Evolutionary conservation across 2,329 filamentous ascomycete genomes (phyloP), one percentile per base, ranked within the genome.

Genomic region (Fusarium gaditjirri): DNA sequence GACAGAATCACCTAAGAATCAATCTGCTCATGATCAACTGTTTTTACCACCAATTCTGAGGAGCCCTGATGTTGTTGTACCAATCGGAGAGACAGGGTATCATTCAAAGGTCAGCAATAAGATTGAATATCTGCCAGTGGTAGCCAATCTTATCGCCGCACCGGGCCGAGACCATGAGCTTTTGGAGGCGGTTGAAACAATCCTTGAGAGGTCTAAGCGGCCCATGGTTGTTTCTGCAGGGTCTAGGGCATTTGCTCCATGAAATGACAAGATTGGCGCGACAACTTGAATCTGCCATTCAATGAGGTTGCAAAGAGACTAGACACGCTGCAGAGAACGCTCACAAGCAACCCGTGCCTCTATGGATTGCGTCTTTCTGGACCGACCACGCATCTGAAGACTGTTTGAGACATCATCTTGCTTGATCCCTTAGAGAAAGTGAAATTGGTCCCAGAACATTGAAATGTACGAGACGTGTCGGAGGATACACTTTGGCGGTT

Each of bases 171-270:
- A 52, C 6, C 8, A 25, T 10, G n/a, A 52, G 23, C 17, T 52
- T 52, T 27, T 52, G 13, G 9, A 33, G 21, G 10, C n/a, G 13
- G 29, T 23, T 8, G 9, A 35, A 35, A 2, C 6, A 6, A 6
- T 36, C 4, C 12, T 36, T 13, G 33, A 25, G 23, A 36, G 17
- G 12, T 36, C 47, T 36, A 6, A 10, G 7, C 11, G 47, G 1
- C 3, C 47, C 2, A 36, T 8, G 1, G 16, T 5, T 0, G 23
- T 38, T 19, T 8, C 4, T 13, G n/a, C 33, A 25, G 47, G 23
- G 3, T 16, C n/a, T 10, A 36, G 23, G 6, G 36, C 36, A 35
- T 23, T 42, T 25, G 14, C 2, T n/a, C 9, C 10, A 13, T 39
- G 11, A 39, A 3, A 21, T 12, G 8, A 5, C 6, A 12, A 12